Evolutionary conservation across 805 yeast genomes (phyloP).

Genomic region (Hanseniaspora osmophila): DNA sequence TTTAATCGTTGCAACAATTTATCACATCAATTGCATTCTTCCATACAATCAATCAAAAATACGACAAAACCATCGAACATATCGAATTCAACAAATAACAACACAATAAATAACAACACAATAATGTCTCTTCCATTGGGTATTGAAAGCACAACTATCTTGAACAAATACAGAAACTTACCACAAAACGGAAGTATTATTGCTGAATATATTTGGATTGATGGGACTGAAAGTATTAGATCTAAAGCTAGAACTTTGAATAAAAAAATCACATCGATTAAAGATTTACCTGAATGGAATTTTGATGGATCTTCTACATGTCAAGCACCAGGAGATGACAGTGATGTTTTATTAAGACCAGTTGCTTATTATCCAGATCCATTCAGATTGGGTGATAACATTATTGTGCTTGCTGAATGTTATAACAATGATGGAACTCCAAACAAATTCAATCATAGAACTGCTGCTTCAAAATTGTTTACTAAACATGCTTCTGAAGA

Average conservation of each 20-base stretch:
- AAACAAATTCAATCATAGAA: constrained; percentile 96
- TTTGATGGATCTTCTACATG: constrained; percentile 97
- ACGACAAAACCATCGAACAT: not conserved
- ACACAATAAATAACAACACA: not conserved
- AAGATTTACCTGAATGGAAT: constrained; percentile 96
- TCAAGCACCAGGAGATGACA: constrained; percentile 97
- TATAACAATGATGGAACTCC: constrained; percentile 98
- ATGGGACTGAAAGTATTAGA: constrained; percentile 79
- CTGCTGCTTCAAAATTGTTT: constrained; percentile 90
- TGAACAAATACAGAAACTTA: constrained; percentile 70
- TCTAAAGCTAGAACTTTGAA: constrained; percentile 84
- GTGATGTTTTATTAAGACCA: constrained; percentile 92
- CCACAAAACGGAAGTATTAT: constrained; percentile 76
- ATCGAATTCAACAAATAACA: not conserved
- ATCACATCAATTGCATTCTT: not conserved
- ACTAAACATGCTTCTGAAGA: constrained; percentile 72
- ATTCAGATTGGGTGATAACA: constrained; percentile 94
- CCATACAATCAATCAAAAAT: no score
- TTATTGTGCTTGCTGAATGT: constrained; percentile 88
- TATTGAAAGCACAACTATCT: constrained; percentile 54
- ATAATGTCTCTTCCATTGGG: constrained; percentile 12
- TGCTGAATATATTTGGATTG: constrained; percentile 98
- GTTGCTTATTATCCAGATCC: constrained; percentile 92
- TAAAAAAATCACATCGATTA: constrained; percentile 54
- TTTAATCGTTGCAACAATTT: no score